Evolutionary conservation across 2,329 filamentous ascomycete species (phyloP).

Genomic region (Trematosphaeria pertusa): DNA sequence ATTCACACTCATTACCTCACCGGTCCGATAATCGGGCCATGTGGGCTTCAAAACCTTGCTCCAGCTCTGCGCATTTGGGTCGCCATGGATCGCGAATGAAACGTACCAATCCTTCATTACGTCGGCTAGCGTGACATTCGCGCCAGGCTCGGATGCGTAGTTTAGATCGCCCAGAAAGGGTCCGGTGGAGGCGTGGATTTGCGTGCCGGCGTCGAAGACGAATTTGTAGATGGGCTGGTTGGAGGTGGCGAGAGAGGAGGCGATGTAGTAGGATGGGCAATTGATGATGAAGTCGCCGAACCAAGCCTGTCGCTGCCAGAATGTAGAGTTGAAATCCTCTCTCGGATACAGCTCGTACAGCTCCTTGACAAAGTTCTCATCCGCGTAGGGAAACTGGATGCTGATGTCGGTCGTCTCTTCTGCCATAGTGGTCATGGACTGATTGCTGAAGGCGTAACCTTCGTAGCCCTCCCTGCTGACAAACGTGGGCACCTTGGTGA

Average conservation of each 20-base stretch:
- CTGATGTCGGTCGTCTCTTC: constrained; percentile 38
- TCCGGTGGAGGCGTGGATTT: constrained; percentile 39
- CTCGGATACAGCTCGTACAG: constrained; percentile 46
- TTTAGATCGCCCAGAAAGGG: constrained; percentile 27
- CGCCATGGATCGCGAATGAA: constrained; percentile 40
- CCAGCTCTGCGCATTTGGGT: constrained; percentile 41
- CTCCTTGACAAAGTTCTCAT: constrained; percentile 40
- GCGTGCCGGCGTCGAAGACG: constrained; percentile 43
- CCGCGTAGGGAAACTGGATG: constrained; percentile 42
- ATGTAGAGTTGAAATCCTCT: constrained; percentile 42
- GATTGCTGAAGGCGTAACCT: constrained; percentile 45
- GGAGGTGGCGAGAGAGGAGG: constrained; percentile 27
- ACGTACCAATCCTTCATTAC: constrained; percentile 45
- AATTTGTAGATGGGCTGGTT: constrained; percentile 39
- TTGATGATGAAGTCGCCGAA: constrained; percentile 50
- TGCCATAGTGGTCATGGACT: constrained; percentile 29
- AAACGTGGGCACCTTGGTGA: constrained; percentile 46
- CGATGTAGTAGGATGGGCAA: constrained; percentile 44
- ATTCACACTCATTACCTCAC: constrained; percentile 15
- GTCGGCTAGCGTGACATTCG: constrained; percentile 41
- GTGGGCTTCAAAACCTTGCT: constrained; percentile 27
- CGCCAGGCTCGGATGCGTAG: constrained; percentile 14
- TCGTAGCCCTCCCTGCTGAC: constrained; percentile 43
- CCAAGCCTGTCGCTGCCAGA: constrained; percentile 46
- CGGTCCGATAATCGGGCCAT: constrained; percentile 36